These are phyloP conservation scores for Rhizophlyctis rosea DNA, from an alignment of 192 early-diverging fungal species.

Conservation along the genomic window DNA sequence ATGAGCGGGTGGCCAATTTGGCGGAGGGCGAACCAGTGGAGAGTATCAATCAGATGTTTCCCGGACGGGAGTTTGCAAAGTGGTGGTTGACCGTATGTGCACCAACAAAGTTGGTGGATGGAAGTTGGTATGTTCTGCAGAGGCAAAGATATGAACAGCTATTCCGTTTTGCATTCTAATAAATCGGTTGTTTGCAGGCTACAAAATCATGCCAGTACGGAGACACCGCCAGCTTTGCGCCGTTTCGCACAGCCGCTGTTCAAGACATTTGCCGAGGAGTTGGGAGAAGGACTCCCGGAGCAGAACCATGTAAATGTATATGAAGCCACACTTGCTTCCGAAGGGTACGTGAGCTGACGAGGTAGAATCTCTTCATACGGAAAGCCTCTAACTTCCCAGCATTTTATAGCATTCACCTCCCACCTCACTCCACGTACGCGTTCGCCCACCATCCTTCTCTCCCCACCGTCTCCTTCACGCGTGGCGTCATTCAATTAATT, in stretches of 20 bases:
- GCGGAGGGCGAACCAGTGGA: not conserved
- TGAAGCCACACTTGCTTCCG: not conserved
- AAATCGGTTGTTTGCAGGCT: not conserved
- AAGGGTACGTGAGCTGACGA: not conserved
- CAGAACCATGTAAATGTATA: slow-evolving; percentile 19
- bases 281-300: slow-evolving; percentile 8
- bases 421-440: not conserved
- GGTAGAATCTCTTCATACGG: no score
- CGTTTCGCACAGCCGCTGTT: slow-evolving; percentile 12
- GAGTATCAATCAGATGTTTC: slow-evolving; percentile 12
- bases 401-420: not conserved
- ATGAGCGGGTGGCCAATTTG: not conserved
- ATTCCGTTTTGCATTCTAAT: not conserved
- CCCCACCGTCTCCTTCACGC: not conserved
- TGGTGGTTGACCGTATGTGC: slow-evolving; percentile 20
- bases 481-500: slow-evolving; percentile 12
- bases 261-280: slow-evolving; percentile 18
- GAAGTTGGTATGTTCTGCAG: slow-evolving; percentile 7
- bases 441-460: slow-evolving; percentile 9
- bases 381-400: no score
- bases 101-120: slow-evolving; percentile 21
- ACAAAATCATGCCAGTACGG: not conserved
- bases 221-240: not conserved
- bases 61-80: slow-evolving; percentile 6
- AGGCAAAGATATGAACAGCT: no score